phyloP scores from a whole-genome alignment of 352 stramenopile genomes.

The Pythium chondricola region DNA sequence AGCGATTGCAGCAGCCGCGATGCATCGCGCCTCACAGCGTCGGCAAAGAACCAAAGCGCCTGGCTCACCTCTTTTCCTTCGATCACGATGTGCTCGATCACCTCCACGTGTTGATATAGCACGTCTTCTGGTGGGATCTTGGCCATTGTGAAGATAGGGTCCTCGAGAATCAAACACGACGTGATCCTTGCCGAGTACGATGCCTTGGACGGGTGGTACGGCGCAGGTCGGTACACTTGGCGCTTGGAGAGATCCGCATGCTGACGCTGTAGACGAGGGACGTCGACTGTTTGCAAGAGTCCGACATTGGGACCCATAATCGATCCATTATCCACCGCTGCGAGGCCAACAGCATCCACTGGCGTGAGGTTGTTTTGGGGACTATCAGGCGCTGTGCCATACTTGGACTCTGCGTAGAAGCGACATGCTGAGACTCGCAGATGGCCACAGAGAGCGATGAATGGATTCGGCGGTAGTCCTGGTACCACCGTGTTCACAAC shows the following conservation, averaged over 20 bases:
- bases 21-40: slow-evolving; percentile 30
- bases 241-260: slow-evolving; percentile 22
- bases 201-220: slow-evolving; percentile 30
- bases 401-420: neutral
- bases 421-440: slow-evolving; percentile 34
- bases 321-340: too few species aligned
- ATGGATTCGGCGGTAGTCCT: slow-evolving; percentile 41
- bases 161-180: slow-evolving; percentile 22
- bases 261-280: slow-evolving; percentile 1
- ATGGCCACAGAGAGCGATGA: slow-evolving; percentile 29
- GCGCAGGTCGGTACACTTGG: slow-evolving; percentile 13
- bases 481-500: slow-evolving; percentile 39
- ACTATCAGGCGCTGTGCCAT: neutral
- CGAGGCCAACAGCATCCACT: too few species aligned
- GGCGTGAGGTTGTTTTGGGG: neutral
- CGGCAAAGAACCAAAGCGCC: slow-evolving; percentile 32
- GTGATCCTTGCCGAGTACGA: slow-evolving; percentile 32
- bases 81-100: slow-evolving; percentile 36
- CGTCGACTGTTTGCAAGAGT: slow-evolving; percentile 16
- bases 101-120: slow-evolving; percentile 16
- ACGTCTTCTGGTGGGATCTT: neutral
- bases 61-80: slow-evolving; percentile 28
- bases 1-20: slow-evolving; percentile 11
- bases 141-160: slow-evolving; percentile 14
- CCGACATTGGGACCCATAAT: slow-evolving; percentile 5